These are phyloP conservation scores for Allium sativum DNA, from an alignment of 106 monocot species.

Conservation along the genomic window DNA sequence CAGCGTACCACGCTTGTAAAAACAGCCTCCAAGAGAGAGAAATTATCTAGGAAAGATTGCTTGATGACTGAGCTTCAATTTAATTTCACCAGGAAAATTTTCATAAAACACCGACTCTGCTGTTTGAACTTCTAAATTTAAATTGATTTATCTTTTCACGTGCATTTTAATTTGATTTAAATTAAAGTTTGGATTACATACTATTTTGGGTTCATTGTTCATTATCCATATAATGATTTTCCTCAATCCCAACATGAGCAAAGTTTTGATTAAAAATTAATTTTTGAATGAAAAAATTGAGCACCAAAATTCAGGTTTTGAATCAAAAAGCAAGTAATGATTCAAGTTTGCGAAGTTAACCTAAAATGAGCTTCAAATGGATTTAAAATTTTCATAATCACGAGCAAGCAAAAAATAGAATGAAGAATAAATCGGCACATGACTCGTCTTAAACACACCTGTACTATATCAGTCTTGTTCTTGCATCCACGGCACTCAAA, in stretches of 20 bases:
- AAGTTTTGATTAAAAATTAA: background rate
- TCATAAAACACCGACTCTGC: no score
- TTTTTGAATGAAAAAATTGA: no score
- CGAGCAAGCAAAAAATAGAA: background rate
- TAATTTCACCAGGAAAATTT: background rate
- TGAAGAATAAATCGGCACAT: background rate
- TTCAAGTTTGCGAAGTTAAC: background rate
- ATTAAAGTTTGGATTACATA: no score
- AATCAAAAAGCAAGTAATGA: background rate
- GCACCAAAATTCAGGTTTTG: no score
- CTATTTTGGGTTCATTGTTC: no score
- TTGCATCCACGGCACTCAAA: conserved; percentile 97
- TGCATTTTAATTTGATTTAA: no score
- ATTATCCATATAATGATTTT: no score
- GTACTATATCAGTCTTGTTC: conserved; percentile 98
- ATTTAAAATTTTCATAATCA: background rate
- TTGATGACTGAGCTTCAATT: no score
- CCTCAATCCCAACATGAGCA: background rate
- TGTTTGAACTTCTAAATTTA: no score
- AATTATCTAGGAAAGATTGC: no score
- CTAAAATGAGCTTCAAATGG: background rate
- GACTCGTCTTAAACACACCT: conserved; percentile 27
- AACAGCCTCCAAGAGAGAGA: no score
- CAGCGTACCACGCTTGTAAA: background rate
- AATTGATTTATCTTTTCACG: no score